Evolutionary conservation across 176 grass and related monocot species (phyloP).

Genomic region (Panicum miliaceum): DNA sequence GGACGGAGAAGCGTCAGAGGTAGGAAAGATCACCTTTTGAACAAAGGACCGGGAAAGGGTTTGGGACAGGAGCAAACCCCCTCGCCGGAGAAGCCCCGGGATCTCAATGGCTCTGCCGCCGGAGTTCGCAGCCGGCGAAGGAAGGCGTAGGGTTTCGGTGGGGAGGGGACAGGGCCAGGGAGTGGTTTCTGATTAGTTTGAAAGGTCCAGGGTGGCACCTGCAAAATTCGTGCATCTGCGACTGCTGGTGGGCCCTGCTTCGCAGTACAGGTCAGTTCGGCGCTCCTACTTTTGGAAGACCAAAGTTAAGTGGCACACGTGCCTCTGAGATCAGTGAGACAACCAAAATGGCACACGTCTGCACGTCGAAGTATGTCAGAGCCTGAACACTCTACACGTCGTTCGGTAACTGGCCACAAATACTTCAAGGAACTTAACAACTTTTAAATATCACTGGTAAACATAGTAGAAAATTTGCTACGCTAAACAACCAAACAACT

Average conservation of each 20-base stretch:
- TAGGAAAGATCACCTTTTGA: background rate
- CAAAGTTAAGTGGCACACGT: too few species aligned
- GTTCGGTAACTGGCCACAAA: too few species aligned
- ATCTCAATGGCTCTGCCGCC: background rate
- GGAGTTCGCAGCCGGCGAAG: background rate
- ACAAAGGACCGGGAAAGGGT: background rate
- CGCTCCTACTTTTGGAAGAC: too few species aligned
- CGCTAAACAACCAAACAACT: too few species aligned
- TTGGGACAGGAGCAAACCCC: background rate
- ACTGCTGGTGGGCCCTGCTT: background rate
- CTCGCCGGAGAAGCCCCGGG: background rate
- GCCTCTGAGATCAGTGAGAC: too few species aligned
- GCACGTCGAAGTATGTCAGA: too few species aligned
- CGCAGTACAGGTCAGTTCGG: too few species aligned
- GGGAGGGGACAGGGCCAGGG: background rate
- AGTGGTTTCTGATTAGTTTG: slow-evolving; percentile 20
- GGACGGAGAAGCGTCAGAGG: background rate
- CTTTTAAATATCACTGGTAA: too few species aligned
- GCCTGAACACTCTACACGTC: too few species aligned
- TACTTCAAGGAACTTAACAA: too few species aligned
- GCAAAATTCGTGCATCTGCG: background rate
- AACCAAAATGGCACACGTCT: too few species aligned
- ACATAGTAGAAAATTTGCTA: too few species aligned
- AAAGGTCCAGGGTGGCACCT: background rate
- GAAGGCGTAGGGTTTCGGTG: slow-evolving; percentile 4